These are phyloP conservation scores for Arachis monticola DNA, from an alignment of 331 rosid species.

Conservation along the genomic window DNA sequence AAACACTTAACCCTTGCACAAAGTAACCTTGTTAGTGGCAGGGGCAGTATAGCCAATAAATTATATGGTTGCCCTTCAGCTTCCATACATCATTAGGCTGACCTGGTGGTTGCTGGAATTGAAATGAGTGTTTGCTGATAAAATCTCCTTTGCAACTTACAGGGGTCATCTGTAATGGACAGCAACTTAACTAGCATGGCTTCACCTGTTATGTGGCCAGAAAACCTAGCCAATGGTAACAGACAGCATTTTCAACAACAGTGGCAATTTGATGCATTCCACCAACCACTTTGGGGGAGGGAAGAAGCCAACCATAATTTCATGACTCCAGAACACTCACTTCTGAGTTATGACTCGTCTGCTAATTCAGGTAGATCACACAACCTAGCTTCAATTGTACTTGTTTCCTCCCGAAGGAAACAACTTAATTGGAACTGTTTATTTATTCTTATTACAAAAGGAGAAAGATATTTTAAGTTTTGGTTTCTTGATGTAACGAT, in stretches of 20 bases:
- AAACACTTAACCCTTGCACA: slow-evolving; percentile 15
- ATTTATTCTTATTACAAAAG: slow-evolving; percentile 13
- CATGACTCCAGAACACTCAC: slow-evolving; percentile 74
- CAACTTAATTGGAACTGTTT: background rate
- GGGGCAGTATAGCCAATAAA: slow-evolving; percentile 27
- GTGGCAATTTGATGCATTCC: slow-evolving; percentile 69
- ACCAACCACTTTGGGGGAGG: slow-evolving; percentile 75
- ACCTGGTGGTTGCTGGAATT: slow-evolving; percentile 24
- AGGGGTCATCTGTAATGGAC: slow-evolving; percentile 73
- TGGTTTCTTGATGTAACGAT: slow-evolving; percentile 1
- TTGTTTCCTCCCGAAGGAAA: slow-evolving; percentile 23
- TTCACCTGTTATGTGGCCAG: slow-evolving; percentile 77
- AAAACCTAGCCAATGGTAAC: slow-evolving; percentile 60
- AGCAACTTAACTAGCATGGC: slow-evolving; percentile 66
- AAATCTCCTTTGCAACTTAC: slow-evolving; percentile 44
- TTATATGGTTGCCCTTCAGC: slow-evolving; percentile 27
- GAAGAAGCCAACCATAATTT: slow-evolving; percentile 76
- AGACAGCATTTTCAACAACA: slow-evolving; percentile 82
- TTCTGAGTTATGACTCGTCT: slow-evolving; percentile 74
- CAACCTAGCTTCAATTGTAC: slow-evolving; percentile 34
- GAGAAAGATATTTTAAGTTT: background rate
- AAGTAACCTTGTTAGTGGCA: slow-evolving; percentile 7
- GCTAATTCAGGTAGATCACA: slow-evolving; percentile 79
- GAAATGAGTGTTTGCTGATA: slow-evolving; percentile 30
- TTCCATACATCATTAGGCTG: slow-evolving; percentile 13